These are phyloP conservation scores for Bolboschoenus planiculmis DNA, from an alignment of 176 grass and related monocot species.

Conservation along the genomic window DNA sequence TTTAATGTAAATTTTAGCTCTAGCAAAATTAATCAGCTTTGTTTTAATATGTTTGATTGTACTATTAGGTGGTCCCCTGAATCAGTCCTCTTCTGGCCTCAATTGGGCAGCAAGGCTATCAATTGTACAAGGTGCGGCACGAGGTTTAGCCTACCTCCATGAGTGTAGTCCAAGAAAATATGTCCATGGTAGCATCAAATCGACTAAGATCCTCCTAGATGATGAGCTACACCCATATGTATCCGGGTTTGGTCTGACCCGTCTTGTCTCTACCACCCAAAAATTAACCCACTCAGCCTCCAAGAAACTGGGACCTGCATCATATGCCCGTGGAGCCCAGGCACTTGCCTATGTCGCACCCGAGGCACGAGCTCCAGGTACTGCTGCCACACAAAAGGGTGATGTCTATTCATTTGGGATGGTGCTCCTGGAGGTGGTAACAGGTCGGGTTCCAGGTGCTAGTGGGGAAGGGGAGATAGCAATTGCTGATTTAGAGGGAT, in stretches of 20 bases:
- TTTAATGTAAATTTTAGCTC: not conserved
- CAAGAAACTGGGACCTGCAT: conserved; percentile 43
- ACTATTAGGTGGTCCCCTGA: conserved; percentile 49
- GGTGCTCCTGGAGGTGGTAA: conserved; percentile 82
- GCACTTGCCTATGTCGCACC: conserved; percentile 49
- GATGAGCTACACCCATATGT: conserved; percentile 69
- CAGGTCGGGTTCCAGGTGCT: conserved; percentile 50
- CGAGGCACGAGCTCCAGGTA: conserved; percentile 49
- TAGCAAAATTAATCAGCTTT: not conserved
- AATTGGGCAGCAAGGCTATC: conserved; percentile 59
- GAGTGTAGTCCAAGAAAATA: conserved; percentile 87
- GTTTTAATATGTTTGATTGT: conserved; percentile 10
- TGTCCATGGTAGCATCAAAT: conserved; percentile 80
- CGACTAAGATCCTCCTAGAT: conserved; percentile 90
- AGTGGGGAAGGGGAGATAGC: conserved; percentile 30
- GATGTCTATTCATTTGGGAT: conserved; percentile 92
- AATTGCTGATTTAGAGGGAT: conserved; percentile 55
- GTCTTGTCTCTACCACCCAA: conserved; percentile 56
- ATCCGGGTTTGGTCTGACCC: conserved; percentile 83
- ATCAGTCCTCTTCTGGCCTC: conserved; percentile 39
- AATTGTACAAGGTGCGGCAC: conserved; percentile 70
- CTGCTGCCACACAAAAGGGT: conserved; percentile 60
- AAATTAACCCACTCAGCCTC: conserved; percentile 37
- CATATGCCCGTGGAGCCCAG: conserved; percentile 30
- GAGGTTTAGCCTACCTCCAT: conserved; percentile 67